phyloP scores from a whole-genome alignment of 768 basidiomycete species.

The Polyporus arcularius region DNA sequence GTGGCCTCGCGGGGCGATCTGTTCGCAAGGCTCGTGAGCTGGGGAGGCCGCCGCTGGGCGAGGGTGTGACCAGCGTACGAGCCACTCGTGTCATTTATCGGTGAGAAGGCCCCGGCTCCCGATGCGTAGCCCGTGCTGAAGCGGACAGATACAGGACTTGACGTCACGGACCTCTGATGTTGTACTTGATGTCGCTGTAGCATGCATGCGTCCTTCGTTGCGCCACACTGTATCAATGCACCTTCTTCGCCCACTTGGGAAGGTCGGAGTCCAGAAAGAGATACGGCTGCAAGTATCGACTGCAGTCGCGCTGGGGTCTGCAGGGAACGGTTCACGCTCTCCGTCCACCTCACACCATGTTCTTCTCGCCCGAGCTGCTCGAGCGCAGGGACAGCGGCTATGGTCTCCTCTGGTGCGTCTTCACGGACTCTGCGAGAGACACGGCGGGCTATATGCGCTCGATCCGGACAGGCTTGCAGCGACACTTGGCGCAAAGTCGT shows the following conservation, averaged over 20 bases:
- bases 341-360: conserved; percentile 45
- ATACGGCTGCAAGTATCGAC: not conserved
- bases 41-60: conserved; percentile 51
- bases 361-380: conserved; percentile 82
- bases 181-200: not conserved
- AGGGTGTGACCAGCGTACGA: conserved; percentile 17
- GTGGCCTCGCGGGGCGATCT: conserved; percentile 64
- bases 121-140: not conserved
- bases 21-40: conserved; percentile 62
- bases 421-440: not conserved
- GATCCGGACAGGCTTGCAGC: conserved; percentile 73
- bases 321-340: not conserved
- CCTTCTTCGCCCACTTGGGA: not conserved
- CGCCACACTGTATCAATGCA: too few relatives aligned
- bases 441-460: not conserved
- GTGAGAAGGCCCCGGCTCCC: not conserved
- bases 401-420: conserved; percentile 76
- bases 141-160: not conserved
- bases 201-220: not conserved
- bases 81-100: not conserved
- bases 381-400: conserved; percentile 84
- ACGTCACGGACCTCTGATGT: not conserved
- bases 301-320: too few relatives aligned
- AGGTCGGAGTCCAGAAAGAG: not conserved
- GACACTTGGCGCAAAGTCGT: conserved; percentile 85